Evolutionary conservation across 768 basidiomycete genomes (phyloP), one percentile per base, ranked within the genome.

Genomic region (Pisolithus sp.): DNA sequence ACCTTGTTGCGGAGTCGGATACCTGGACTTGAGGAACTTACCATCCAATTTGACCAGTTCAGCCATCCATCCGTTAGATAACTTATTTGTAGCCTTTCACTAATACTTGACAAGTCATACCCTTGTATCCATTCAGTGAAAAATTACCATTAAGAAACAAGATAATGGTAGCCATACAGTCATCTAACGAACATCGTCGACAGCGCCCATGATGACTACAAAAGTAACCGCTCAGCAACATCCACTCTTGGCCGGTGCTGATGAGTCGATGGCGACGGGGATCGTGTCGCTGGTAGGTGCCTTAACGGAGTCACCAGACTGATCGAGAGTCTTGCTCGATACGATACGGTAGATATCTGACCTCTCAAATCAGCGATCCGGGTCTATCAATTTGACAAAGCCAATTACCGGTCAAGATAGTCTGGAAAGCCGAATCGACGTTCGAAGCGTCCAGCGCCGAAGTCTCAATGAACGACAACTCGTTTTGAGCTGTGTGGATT

Each of bases 381-480:
- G 49, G 18, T 18, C 10, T 3, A 7, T 2, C 24, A 40, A 13
- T 23, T 18, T 37, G 18, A 34, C 4, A 42, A 18, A 44, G 34
- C 31, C 26, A 73, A 82, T 48, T 46, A 92, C 93, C 93, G 42
- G 88, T 85, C 55, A 99, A 78, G 65, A 97, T 97, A 52, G 83
- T 93, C 70, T 98, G 93, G 85, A 99, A 99, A 47, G 95, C 96
- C 52, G 81, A 73, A 73, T 98, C 95, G 71, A 99, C 94, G 73
- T 97, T 96, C 47, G 93, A 94, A 62, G 95, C 92, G 83, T 99
- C 96, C 81, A 98, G 85, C 74, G 95, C 95, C 64, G 95, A 99
- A 54, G 95, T 99, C 78, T 99, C 95, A 59, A 99, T 95, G 78
- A 95, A 95, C 50, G 87, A 90, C 60, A 97, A 71, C 20, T 84